Evolutionary conservation across 164 flowering plant genomes (phyloP), one percentile per base, ranked within the genome.

Genomic region (Protea cynaroides): DNA sequence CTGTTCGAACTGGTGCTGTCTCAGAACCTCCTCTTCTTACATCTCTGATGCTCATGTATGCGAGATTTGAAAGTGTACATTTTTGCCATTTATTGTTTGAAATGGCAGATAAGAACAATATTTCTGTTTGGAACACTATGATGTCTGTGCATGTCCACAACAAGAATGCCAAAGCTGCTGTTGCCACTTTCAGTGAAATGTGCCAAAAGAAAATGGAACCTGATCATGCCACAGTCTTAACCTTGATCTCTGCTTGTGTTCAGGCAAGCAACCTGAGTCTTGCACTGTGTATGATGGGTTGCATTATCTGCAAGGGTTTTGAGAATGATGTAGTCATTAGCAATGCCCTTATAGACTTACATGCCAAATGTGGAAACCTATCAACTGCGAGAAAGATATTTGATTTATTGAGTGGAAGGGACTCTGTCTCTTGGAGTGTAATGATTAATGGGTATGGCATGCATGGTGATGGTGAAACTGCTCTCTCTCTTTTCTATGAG

Each of bases 91-190:
- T 62, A 36, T 67, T 86, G 25, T 84, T 83, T 73, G 70, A 75
- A 61, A 71, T 65, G 72, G 80, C 78, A 18, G 70, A 74, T 55
- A 74, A 67, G 69, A 61, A 59, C n/a, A 76, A 81, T 59, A 60
- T 80, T 66, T 72, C 80, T 61, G 22, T 80, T 38, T 84, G 89
- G 92, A 86, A 84, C 74, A 76, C 84, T 47, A 66, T 80, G 14
- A 76, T 83, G 71, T 73, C 86, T 63, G 86, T 72, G 25, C 50
- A 65, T 36, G 46, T 77, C 34, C 71, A 70, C 18, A 55, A 54
- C 36, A 65, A 72, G 43, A 67, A 75, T 49, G 60, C 75, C 18
- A 54, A 67, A 60, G 65, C 36, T 23, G 81, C 83, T 36, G 54
- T 83, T 53, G 21, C 58, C 46, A 58, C 67, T 37, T 84, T 84